Conservation (phyloP, 2,329 filamentous ascomycete genomes). For the Diaporthe velutina region DNA sequence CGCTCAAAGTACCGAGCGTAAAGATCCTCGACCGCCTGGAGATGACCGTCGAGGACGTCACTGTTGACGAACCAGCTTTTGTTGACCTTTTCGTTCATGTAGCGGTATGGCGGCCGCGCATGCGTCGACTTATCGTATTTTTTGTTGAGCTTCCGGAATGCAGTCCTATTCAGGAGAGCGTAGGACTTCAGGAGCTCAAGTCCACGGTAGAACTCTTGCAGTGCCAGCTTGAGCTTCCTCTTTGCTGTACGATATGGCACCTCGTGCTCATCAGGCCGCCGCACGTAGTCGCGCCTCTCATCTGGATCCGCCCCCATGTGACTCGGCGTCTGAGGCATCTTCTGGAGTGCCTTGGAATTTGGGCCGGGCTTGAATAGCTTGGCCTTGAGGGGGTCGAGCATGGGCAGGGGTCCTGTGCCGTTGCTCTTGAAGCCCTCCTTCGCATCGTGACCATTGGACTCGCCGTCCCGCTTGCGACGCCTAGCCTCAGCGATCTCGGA, state of each 20-base stretch:
- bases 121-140: conserved; percentile 96
- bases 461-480: conserved; percentile 49
- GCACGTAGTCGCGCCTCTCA: conserved; percentile 62
- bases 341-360: conserved; percentile 71
- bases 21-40: conserved; percentile 87
- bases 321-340: conserved; percentile 66
- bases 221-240: conserved; percentile 87
- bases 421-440: conserved; percentile 45
- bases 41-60: conserved; percentile 83
- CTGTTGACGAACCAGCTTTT: conserved; percentile 93
- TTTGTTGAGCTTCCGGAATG: conserved; percentile 97
- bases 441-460: conserved; percentile 38
- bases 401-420: conserved; percentile 52
- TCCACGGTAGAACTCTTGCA: conserved; percentile 94
- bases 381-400: conserved; percentile 64
- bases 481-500: conserved; percentile 72
- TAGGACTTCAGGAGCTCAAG: conserved; percentile 94
- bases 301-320: conserved; percentile 49
- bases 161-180: conserved; percentile 88
- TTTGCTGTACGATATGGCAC: conserved; percentile 91
- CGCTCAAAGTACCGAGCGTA: conserved; percentile 96
- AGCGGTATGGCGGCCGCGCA: conserved; percentile 81
- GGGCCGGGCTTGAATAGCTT: conserved; percentile 69
- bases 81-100: conserved; percentile 93
- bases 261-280: conserved; percentile 64